These are phyloP conservation scores for Trypanosoma conorhini DNA, from an alignment of 208 protist genomes.

Conservation along the genomic window DNA sequence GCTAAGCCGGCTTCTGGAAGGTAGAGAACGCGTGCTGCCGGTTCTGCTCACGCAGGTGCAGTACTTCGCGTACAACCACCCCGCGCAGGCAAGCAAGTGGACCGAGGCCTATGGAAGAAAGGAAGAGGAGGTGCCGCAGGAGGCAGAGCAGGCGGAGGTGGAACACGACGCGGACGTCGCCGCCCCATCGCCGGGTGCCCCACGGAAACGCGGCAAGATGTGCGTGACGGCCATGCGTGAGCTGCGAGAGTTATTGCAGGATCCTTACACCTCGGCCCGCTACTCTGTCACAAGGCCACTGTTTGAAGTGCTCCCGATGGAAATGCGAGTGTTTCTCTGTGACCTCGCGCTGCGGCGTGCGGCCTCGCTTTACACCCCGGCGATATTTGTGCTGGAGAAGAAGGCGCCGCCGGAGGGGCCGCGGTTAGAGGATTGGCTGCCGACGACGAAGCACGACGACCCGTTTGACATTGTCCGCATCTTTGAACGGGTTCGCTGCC, in stretches of 20 bases:
- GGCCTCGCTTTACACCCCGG: slow-evolving; percentile 44
- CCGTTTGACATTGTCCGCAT: slow-evolving; percentile 42
- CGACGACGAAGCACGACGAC: slow-evolving; percentile 6
- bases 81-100: slow-evolving; percentile 29
- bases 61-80: slow-evolving; percentile 39
- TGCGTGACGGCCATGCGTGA: slow-evolving; percentile 24
- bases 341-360: slow-evolving; percentile 36
- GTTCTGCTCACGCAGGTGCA: slow-evolving; percentile 31
- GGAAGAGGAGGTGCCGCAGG: neutral
- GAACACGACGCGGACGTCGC: slow-evolving; percentile 12
- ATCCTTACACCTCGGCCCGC: slow-evolving; percentile 26
- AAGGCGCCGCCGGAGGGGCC: neutral
- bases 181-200: neutral
- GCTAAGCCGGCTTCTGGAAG: slow-evolving; percentile 23
- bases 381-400: slow-evolving; percentile 22
- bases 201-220: neutral
- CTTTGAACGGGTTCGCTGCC: slow-evolving; percentile 40
- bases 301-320: slow-evolving; percentile 31
- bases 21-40: slow-evolving; percentile 30
- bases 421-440: neutral
- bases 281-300: slow-evolving; percentile 30
- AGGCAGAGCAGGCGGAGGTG: neutral
- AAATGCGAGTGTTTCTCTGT: slow-evolving; percentile 44
- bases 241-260: slow-evolving; percentile 28
- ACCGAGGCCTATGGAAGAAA: slow-evolving; percentile 22